Evolutionary conservation across 1,284 basidiomycete genomes (phyloP), one percentile per base, ranked within the genome.

Genomic region (Leccinum solheimii): DNA sequence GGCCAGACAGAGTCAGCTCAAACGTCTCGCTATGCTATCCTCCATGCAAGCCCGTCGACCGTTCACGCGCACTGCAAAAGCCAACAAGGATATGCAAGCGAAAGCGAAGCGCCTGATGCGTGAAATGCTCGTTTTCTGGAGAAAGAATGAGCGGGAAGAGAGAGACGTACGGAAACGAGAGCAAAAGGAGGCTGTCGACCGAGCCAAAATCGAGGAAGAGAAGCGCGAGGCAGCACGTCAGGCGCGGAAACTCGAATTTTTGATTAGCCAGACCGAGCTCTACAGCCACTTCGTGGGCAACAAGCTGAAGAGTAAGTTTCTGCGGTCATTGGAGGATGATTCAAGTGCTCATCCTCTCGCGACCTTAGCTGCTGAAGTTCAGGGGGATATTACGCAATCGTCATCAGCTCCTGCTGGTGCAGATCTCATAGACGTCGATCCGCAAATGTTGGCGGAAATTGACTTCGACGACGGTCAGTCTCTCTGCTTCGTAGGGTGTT

Each of bases 261-360:
- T 99, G 76, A 97, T 99, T 77, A 98, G 95, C 63, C 97, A 99
- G 78, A 99, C 97, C 11, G 97, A 99, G 76, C 85, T 99, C 11
- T 99, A 99, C 79, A 97, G 94, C 68, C 97, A 99, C 81, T 99
- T 99, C 82, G 95, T 99, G 62, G 97, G 97, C 45, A 98, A 90
- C 78, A 99, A 99, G 80, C 86, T 99, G 69, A 98, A 97, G 80
- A 98, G 92, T 94, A 74, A 70, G 88, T 80, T 36, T 19, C 54
- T 57, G 23, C 58, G 26, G 45, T 58, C 49, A 56, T 52, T 55
- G 34, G 53, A 58, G 62, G 57, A 58, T 58, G 51, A 60, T 49
- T 26, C 60, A 60, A 57, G 43, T 68, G 55, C 59, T 72, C 62
- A 69, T 65, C 65, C 60, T 59, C 55, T 63, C 60, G 30, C 56